Evolutionary conservation across 495 filamentous ascomycete genomes (phyloP).

Genomic region (Sphaerosporella brunnea): DNA sequence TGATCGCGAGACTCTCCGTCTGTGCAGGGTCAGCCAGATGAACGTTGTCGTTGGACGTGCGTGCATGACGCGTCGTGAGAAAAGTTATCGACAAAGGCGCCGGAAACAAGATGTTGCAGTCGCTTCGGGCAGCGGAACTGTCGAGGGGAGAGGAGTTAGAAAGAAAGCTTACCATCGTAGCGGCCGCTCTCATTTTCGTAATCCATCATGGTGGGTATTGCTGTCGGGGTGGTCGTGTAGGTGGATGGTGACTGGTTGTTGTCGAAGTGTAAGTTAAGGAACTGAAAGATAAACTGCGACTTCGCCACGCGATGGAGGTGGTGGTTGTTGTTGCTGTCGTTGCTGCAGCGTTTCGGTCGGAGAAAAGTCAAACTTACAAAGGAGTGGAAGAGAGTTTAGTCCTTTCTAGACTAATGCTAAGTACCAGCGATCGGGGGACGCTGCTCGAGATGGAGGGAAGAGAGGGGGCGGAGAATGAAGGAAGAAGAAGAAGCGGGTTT

Average conservation of each 20-base stretch:
- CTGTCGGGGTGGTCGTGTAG: not conserved
- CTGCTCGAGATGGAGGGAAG: not conserved
- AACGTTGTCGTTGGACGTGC: not conserved
- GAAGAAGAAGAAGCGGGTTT: not conserved
- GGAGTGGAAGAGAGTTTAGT: too few relatives aligned
- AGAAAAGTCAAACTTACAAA: slow-evolving; percentile 2
- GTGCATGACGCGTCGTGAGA: not conserved
- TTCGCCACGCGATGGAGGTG: not conserved
- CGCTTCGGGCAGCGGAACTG: too few relatives aligned
- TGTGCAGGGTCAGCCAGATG: not conserved
- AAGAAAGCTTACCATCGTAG: slow-evolving; percentile 53
- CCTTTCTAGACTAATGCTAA: not conserved
- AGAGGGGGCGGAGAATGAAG: not conserved
- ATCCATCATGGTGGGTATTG: slow-evolving; percentile 37
- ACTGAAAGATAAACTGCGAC: not conserved
- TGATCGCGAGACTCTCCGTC: slow-evolving; percentile 14
- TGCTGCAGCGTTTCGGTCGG: not conserved
- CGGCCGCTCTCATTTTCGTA: slow-evolving; percentile 69
- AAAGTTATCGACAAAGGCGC: too few relatives aligned
- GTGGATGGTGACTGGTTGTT: not conserved
- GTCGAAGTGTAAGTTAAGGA: not conserved
- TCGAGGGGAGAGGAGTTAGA: not conserved
- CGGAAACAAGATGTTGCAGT: too few relatives aligned
- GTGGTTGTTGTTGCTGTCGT: too few relatives aligned
- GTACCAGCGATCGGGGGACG: not conserved